Evolutionary conservation across 208 protist genomes (phyloP), one percentile per base, ranked within the genome.

Genomic region (Wallacemonas sp.): DNA sequence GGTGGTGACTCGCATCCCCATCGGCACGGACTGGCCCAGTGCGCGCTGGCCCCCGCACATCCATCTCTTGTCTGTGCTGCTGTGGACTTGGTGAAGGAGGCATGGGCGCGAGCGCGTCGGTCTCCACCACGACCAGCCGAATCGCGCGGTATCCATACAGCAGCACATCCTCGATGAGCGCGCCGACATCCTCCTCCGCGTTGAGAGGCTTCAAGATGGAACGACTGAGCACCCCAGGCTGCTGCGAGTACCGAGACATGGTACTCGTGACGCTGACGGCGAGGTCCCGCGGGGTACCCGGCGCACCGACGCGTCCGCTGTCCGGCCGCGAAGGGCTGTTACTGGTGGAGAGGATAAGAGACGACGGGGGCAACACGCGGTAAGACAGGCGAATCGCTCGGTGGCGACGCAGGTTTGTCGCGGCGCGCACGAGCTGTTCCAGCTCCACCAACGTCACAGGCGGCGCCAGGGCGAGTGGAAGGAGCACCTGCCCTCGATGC

Each of bases 341-440:
- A 32, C 50, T 57, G 5, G 50, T 17, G 4, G 50, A 34, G 30
- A 57, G 26, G 22, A 17, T 21, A 6, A 59, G 48, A 21, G 39
- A 34, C 27, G 24, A 36, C 17, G 57, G 54, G 3, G 68, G 39
- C 36, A 66, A 26, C 17, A 85, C 57, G 39, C 74, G 78, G 61
- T 85, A 85, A 15, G 74, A 71, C n/a, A 85, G 50, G 36, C 78
- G 78, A 22, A 85, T 36, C 9, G 29, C 26, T 32, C 53, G 50
- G 22, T 57, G 50, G 9, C 62, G 52, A 8, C 67, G 69, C 17
- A 78, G 26, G n/a, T 60, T 59, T 17, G 70, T 60, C 0, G 66
- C 60, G 1, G 42, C 45, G 0, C 71, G 61, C 17, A 85, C 68
- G 12, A 85, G 46, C 60, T 73, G 63, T 1, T 72, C 41, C 12